A percentile compares a stretch with the other conserved stretches of the same genome.
These are phyloP conservation scores for Tuctoria greenei DNA, from an alignment of 176 grass and related monocot species.

Conservation along the genomic window DNA sequence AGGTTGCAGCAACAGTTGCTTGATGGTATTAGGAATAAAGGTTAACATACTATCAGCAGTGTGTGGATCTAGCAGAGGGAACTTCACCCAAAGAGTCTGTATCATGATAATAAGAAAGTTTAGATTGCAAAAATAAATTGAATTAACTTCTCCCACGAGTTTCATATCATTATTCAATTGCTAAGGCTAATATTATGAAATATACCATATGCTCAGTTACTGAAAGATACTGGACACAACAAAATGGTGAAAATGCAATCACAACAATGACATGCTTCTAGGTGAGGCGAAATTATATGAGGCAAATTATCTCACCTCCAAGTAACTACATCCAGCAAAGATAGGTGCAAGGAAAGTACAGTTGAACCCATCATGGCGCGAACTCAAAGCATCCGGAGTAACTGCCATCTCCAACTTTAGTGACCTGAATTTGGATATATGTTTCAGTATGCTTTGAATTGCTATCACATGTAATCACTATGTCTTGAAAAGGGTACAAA, in stretches of 20 bases:
- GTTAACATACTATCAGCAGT: conserved; percentile 40
- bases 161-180: not conserved
- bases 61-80: conserved; percentile 45
- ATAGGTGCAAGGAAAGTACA: conserved; percentile 42
- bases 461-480: not conserved
- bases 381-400: not conserved
- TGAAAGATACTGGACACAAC: conserved; percentile 7
- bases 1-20: conserved; percentile 69
- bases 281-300: not conserved
- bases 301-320: conserved; percentile 63
- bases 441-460: not conserved
- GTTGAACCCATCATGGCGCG: not conserved
- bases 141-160: conserved; percentile 24
- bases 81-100: conserved; percentile 78
- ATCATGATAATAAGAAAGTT: conserved; percentile 24
- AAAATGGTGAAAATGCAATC: not conserved
- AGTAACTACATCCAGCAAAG: conserved; percentile 46
- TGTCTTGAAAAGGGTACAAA: not conserved
- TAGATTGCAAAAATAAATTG: not conserved
- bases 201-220: not conserved
- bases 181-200: not conserved
- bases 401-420: conserved; percentile 40
- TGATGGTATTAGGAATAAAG: conserved; percentile 63
- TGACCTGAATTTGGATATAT: conserved; percentile 39
- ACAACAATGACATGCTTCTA: not conserved